Conservation (phyloP, 2,329 filamentous ascomycete genomes). For the Alternaria infectoria region DNA sequence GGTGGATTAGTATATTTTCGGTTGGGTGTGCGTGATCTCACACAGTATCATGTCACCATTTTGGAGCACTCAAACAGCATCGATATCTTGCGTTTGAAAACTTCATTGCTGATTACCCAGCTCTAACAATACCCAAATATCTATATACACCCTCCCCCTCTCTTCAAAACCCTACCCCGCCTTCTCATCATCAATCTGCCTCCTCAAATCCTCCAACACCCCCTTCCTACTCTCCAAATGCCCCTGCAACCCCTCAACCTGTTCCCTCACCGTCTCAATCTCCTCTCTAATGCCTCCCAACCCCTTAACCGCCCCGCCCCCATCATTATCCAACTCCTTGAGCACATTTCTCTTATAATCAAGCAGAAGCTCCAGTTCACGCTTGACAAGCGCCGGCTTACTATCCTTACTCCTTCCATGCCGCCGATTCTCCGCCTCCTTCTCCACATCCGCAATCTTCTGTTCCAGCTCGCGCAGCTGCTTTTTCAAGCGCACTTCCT, state of each 20-base stretch:
- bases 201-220: constrained; percentile 75
- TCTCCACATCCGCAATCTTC: constrained; percentile 84
- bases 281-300: constrained; percentile 84
- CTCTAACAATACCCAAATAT: background rate
- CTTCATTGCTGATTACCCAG: background rate
- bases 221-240: constrained; percentile 80
- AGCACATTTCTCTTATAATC: constrained; percentile 91
- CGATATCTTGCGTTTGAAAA: background rate
- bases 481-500: constrained; percentile 93
- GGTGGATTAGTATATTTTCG: too few species aligned
- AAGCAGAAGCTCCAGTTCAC: constrained; percentile 89
- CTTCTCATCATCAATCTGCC: constrained; percentile 89
- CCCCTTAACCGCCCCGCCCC: constrained; percentile 66
- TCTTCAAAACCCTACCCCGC: constrained; percentile 43
- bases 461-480: constrained; percentile 88
- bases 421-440: constrained; percentile 66
- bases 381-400: constrained; percentile 90
- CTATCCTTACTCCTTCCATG: constrained; percentile 68
- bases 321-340: constrained; percentile 75
- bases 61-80: too few species aligned
- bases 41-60: too few species aligned
- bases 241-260: constrained; percentile 86
- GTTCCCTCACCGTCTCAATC: constrained; percentile 87
- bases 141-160: background rate
- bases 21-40: too few species aligned